Percentiles rank a stretch among this genome's conserved stretches.
Evolutionary conservation across 345 rosid species (phyloP).

Genomic region (Citrus australasica): DNA sequence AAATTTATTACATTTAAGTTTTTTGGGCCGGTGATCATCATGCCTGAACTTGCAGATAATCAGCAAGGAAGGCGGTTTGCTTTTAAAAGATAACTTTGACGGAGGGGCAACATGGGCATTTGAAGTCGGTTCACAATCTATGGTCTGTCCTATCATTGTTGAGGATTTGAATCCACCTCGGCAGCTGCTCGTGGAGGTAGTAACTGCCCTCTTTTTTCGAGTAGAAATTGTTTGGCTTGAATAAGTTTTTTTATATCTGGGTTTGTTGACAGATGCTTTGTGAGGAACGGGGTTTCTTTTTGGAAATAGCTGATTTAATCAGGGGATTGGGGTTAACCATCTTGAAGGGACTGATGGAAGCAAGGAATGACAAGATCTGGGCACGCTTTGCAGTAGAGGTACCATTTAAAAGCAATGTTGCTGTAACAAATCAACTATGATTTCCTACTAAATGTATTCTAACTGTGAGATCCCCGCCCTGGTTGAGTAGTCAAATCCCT

Average conservation of each 20-base stretch:
- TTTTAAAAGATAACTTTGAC: slow-evolving; percentile 55
- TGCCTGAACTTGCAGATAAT: slow-evolving; percentile 44
- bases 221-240: not conserved
- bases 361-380: slow-evolving; percentile 79
- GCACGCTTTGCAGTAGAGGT: slow-evolving; percentile 94
- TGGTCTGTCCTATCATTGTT: slow-evolving; percentile 88
- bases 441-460: not conserved
- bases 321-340: slow-evolving; percentile 90
- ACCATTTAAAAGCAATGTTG: slow-evolving; percentile 7
- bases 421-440: not conserved
- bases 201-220: slow-evolving; percentile 1
- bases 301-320: slow-evolving; percentile 89
- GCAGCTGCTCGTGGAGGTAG: slow-evolving; percentile 91
- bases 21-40: not conserved
- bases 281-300: slow-evolving; percentile 88
- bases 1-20: not conserved
- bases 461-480: not conserved
- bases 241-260: not conserved
- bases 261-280: slow-evolving; percentile 74
- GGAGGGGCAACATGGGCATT: slow-evolving; percentile 99
- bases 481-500: not conserved
- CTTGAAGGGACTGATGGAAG: slow-evolving; percentile 90
- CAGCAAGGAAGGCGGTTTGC: slow-evolving; percentile 49
- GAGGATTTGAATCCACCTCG: slow-evolving; percentile 93
- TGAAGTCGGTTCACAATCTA: slow-evolving; percentile 87